Conservation (phyloP, 139 green algal species). For the Haematococcus lacustris region DNA sequence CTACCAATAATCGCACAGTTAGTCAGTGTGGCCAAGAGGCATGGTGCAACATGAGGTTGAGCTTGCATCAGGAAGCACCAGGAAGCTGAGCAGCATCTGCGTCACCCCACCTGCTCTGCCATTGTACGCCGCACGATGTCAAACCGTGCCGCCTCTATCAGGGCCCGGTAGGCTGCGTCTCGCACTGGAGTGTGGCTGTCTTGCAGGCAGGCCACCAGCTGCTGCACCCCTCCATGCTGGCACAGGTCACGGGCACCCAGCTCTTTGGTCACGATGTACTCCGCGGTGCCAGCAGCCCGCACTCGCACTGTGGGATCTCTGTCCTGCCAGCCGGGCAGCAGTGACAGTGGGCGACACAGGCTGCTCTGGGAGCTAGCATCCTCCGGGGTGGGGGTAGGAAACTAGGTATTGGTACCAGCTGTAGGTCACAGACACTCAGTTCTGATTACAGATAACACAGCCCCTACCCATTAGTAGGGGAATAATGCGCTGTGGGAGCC, state of each 20-base stretch:
- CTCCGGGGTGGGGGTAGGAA: too few species aligned
- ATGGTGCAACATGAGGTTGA: too few species aligned
- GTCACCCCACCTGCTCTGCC: neutral
- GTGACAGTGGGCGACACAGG: too few species aligned
- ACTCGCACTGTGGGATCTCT: conserved; percentile 16
- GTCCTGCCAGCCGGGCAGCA: too few species aligned
- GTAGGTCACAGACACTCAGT: too few species aligned
- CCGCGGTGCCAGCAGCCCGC: conserved; percentile 24
- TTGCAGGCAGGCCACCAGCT: conserved; percentile 30
- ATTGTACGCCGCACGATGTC: conserved; percentile 21
- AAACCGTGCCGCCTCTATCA: conserved; percentile 29
- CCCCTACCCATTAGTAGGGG: too few species aligned
- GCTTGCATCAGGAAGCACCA: neutral
- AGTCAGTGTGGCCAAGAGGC: too few species aligned
- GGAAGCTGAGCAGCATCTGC: neutral
- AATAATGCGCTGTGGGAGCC: too few species aligned
- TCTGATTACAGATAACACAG: too few species aligned
- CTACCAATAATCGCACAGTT: too few species aligned
- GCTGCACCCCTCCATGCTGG: conserved; percentile 33
- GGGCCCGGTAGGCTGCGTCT: conserved; percentile 23
- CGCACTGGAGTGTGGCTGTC: conserved; percentile 9
- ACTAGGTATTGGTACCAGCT: too few species aligned
- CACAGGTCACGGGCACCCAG: conserved; percentile 34
- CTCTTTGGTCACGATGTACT: conserved; percentile 20
- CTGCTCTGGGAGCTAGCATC: too few species aligned